Base-by-base conservation (phyloP, 345 rosid species). In the Citrus reticulata region DNA sequence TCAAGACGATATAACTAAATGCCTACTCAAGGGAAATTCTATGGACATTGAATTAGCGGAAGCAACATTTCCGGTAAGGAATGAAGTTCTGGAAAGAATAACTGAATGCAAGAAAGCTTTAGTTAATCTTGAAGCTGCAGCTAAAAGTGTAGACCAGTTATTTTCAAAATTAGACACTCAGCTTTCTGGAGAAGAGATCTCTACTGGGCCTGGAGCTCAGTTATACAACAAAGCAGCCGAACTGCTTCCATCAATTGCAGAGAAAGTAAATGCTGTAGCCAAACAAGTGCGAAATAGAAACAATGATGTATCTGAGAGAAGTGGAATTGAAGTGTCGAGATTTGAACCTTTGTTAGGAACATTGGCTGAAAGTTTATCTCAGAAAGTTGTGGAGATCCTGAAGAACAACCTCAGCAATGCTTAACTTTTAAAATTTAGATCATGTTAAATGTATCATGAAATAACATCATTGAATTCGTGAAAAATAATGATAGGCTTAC, bases 21-120 rank as follows among this genome's bases (percentile, higher is more conserved):
- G 10, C 49, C 68, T 62, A 34, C 35, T 55, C 71, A 74, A 78
- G 64, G 76, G 79, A 77, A 42, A 78, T 59, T 77, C 85, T 24
- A 27, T 61, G 54, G 77, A 78, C 63, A 60, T 20, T 39, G 75
- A 77, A 68, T 32, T 57, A 22, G 55, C 59, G 67, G 83, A 80
- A 65, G 72, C 58, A 11, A 35, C 35, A 16, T 64, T 37, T 74
- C 13, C 64, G n/a, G 78, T 63, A 75, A 79, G 71, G 62, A 82
- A 34, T 27, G 71, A 72, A 55, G 64, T 70, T 68, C 79, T 81
- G 80, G 86, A 79, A 74, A 85, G 81, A 83, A 78, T 89, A 34
- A 71, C 46, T 9, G 78, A 81, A 74, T 94, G 97, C 82, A 87
- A 78, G 79, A 84, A 86, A 77, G 92, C 95, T 76, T 80, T 91